Percentiles rank a stretch among this genome's conserved stretches.
Conservation (phyloP, 352 stramenopile species). For the Phytophthora cajani region DNA sequence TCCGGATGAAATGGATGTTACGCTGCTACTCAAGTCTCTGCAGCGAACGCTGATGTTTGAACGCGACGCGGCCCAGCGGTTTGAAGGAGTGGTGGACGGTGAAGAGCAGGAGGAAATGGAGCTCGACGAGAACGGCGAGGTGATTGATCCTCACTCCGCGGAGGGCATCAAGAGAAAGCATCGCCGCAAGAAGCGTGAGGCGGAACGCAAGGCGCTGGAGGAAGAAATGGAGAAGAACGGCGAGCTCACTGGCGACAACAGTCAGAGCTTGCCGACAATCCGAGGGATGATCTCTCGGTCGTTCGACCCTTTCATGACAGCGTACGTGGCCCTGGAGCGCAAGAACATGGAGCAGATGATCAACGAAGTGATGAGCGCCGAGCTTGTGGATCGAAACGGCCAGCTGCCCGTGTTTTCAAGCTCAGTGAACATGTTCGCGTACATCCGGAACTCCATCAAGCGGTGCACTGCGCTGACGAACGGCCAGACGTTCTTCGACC, state of each 20-base stretch:
- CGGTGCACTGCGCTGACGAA: conserved; percentile 97
- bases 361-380: conserved; percentile 88
- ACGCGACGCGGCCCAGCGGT: conserved; percentile 70
- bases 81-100: conserved; percentile 59
- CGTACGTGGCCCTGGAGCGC: conserved; percentile 96
- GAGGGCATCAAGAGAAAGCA: conserved; percentile 83
- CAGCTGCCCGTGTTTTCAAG: conserved; percentile 96
- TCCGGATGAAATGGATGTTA: conserved; percentile 81
- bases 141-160: conserved; percentile 75
- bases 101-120: conserved; percentile 66
- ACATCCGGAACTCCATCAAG: conserved; percentile 98
- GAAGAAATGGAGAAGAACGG: conserved; percentile 71
- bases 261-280: conserved; percentile 72
- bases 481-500: conserved; percentile 97
- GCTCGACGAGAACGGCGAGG: conserved; percentile 73
- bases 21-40: conserved; percentile 68
- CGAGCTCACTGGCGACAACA: conserved; percentile 41
- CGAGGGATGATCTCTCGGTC: conserved; percentile 88
- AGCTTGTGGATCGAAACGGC: conserved; percentile 95
- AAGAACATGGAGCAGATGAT: conserved; percentile 97
- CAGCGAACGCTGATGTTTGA: conserved; percentile 86
- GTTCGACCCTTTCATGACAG: conserved; percentile 98
- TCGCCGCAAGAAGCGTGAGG: conserved; percentile 76
- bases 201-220: conserved; percentile 67
- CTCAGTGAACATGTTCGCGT: conserved; percentile 98